phyloP scores from a whole-genome alignment of 2,329 filamentous ascomycete species.

The Diaporthe velutina region DNA sequence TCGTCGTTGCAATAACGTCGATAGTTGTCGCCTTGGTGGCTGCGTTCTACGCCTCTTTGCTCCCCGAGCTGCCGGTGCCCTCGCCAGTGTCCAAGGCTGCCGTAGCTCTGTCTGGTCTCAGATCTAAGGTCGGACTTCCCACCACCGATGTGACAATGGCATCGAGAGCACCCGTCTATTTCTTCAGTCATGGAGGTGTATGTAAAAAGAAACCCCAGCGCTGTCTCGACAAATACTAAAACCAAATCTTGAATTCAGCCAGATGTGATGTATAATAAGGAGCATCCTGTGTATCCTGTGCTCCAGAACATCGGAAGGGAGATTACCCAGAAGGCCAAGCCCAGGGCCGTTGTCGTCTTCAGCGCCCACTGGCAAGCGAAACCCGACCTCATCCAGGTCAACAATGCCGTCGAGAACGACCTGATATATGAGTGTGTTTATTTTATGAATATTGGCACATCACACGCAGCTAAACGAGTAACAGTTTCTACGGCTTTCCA shows the following conservation, averaged over 20 bases:
- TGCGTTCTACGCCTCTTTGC: slow-evolving; percentile 17
- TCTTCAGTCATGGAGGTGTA: slow-evolving; percentile 65
- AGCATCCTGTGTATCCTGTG: slow-evolving; percentile 75
- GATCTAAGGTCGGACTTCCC: background rate
- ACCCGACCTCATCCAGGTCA: slow-evolving; percentile 71
- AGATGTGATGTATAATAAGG: slow-evolving; percentile 75
- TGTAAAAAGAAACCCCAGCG: slow-evolving; percentile 41
- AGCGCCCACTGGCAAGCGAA: slow-evolving; percentile 82
- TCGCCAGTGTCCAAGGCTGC: slow-evolving; percentile 20
- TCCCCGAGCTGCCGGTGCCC: slow-evolving; percentile 26
- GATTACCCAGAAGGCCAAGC: slow-evolving; percentile 78
- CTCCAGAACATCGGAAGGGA: slow-evolving; percentile 76
- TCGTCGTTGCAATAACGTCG: slow-evolving; percentile 16
- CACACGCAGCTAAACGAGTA: slow-evolving; percentile 39
- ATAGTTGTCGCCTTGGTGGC: slow-evolving; percentile 32
- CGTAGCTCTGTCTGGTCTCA: background rate
- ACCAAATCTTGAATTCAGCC: slow-evolving; percentile 55
- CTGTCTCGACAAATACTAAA: background rate
- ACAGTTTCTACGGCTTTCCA: slow-evolving; percentile 78
- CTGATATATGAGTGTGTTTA: slow-evolving; percentile 73
- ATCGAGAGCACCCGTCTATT: slow-evolving; percentile 58
- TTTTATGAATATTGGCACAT: no score
- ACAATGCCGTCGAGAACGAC: slow-evolving; percentile 72
- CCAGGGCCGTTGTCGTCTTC: slow-evolving; percentile 80
- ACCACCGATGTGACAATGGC: slow-evolving; percentile 43